Base-by-base conservation (phyloP, 2,329 filamentous ascomycete species). In the Albifimbria verrucaria region DNA sequence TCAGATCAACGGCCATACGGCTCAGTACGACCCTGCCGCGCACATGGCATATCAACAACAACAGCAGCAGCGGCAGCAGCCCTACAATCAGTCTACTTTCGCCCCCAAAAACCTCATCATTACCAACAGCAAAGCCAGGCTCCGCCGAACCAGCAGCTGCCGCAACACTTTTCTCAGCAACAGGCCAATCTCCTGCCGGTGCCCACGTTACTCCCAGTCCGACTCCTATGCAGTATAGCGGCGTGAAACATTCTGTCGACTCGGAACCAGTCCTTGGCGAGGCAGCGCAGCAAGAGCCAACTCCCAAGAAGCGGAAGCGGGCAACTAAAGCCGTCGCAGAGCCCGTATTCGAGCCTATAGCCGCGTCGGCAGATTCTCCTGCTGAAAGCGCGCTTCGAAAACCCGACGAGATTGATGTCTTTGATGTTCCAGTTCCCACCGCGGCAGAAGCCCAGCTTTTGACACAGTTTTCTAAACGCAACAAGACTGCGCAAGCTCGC, bases 231-330 rank as follows among this genome's bases (percentile, higher is more conserved):
- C 63, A 62, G 26, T 66, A 65, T 28, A 51, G 58, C 12, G 54
- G 60, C 9, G 48, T 59, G 9, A 63, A 68, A 36, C 57, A 59
- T 20, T 53, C 57, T 7, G 51, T 55, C 12, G 62, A 62, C 17
- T 53, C 59, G 28, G 61, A 64, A 44, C 53, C 52, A 24, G 59
- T 54, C 7, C 55, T 56, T 18, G 50, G 55, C 12, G 61, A 64
- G 32, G 51, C 61, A 17, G 52, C 52, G 7, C 50, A 58, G 10
- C 55, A 55, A 36, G 68, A 72, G 21, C 65, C 66, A 18, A 57
- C 62, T 18, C 61, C 61, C 15, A 75, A 73, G 60, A 75, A 72
- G 61, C 68, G 71, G 39, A 76, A 75, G 55, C 67, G 71, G 3
- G 55, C 52, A 4, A 43, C 43, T 20, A 24, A 23, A 24, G 22